Evolutionary conservation across 257 asterid genomes (phyloP), one percentile per base, ranked within the genome.

Genomic region (Jaltomata sinuosa): DNA sequence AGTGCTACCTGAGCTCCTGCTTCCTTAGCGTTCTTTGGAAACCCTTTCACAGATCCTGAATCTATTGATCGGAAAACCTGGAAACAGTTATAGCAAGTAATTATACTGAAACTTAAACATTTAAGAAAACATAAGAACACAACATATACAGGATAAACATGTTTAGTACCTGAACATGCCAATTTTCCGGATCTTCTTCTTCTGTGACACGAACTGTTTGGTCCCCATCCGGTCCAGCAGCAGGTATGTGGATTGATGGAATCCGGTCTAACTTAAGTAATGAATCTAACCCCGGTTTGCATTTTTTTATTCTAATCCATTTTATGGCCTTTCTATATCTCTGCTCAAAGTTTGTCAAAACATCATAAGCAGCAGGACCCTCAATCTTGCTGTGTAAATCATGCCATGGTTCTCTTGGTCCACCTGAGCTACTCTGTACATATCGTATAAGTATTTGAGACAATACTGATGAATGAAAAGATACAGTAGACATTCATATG

Each of bases 351-450:
- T 97, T 97, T 19, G 90, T 93, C 86, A 97, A 97, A 87, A 97
- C 95, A 82, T 97, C 99, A 86, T 94, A 94, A 21, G 99, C 98
- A 50, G 99, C 98, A 22, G 99, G 99, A 65, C 99, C 99, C 85
- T 97, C 99, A 38, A 97, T 91, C 88, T 90, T 94, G 94, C 99
- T 93, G 84, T 97, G 99, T 65, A 94, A 81, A 90, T 96, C 99
- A 82, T 96, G 98, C 99, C 99, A 96, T 9, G 99, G 98, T 84
- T 97, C 92, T 80, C 99, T 89, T 32, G 98, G 99, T 53, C 90
- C 95, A 76, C 81, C 62, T 76, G 81, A 27, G 36, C 62, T 47
- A 27, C 9, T 76, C 81, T 47, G 81, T 76, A 47, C 15, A 16
- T 49, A 76, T 16, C 1, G 8, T 14, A 15, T 25, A 74, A 42